These are phyloP conservation scores for Podospora fimiseda DNA, from an alignment of 495 filamentous ascomycete genomes.

Conservation along the genomic window DNA sequence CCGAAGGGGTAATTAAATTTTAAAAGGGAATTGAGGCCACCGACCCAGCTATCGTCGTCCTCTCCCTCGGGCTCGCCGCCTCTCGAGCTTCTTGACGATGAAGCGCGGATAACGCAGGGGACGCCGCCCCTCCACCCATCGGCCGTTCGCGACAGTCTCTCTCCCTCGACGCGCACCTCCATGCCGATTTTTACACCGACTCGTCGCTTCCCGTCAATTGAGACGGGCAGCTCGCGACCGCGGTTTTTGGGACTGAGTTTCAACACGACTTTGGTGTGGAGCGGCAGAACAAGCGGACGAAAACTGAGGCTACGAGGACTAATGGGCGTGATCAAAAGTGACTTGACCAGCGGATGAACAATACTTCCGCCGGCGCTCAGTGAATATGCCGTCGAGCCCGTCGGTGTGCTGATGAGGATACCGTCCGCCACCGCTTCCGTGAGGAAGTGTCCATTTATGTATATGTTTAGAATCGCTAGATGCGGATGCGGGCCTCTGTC, in stretches of 20 bases:
- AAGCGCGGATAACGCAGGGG: constrained; percentile 57
- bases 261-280: constrained; percentile 78
- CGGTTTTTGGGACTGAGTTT: constrained; percentile 76
- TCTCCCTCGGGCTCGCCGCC: constrained; percentile 44
- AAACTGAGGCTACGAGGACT: constrained; percentile 90
- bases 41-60: constrained; percentile 90
- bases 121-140: constrained; percentile 59
- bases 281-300: constrained; percentile 80
- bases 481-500: constrained; percentile 87
- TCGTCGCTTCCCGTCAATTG: constrained; percentile 76
- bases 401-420: constrained; percentile 89
- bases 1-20: constrained; percentile 99
- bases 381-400: constrained; percentile 90
- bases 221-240: constrained; percentile 77
- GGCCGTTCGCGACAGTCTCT: constrained; percentile 54
- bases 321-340: constrained; percentile 85
- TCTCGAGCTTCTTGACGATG: constrained; percentile 31
- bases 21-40: constrained; percentile 84
- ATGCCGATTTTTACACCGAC: constrained; percentile 68
- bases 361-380: constrained; percentile 91
- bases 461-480: constrained; percentile 83
- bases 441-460: constrained; percentile 73
- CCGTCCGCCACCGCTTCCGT: constrained; percentile 93
- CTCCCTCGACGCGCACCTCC: constrained; percentile 83
- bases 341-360: constrained; percentile 84